These are phyloP conservation scores for Fraxinus paxiana DNA, from an alignment of 305 asterid species.

Conservation along the genomic window DNA sequence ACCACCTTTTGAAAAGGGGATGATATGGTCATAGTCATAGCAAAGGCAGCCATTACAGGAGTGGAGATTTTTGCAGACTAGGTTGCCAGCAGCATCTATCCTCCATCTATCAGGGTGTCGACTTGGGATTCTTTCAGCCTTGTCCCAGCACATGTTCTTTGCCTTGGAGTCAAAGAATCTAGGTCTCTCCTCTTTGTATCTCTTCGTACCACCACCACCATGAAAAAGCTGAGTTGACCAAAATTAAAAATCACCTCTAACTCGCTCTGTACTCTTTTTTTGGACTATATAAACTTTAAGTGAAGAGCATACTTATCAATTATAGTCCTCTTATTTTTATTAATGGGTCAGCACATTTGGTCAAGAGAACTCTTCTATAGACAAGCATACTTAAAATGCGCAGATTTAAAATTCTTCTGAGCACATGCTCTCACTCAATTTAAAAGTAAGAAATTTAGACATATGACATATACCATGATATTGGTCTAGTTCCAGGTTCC, in stretches of 20 bases:
- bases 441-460: not conserved
- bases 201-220: constrained; percentile 17
- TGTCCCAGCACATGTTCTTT: constrained; percentile 61
- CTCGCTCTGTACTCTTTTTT: not conserved
- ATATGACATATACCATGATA: not conserved
- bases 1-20: constrained; percentile 68
- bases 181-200: constrained; percentile 44
- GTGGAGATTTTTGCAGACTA: constrained; percentile 60
- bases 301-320: not conserved
- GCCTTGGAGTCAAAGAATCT: constrained; percentile 54
- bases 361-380: not conserved
- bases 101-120: constrained; percentile 83
- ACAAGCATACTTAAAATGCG: not conserved
- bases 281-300: not conserved
- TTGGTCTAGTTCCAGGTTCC: not conserved
- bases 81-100: constrained; percentile 68
- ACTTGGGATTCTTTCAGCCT: constrained; percentile 53
- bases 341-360: not conserved
- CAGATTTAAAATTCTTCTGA: not conserved
- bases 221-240: constrained; percentile 25
- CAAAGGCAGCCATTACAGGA: constrained; percentile 72
- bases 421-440: not conserved
- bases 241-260: constrained; percentile 24
- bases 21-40: constrained; percentile 59
- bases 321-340: not conserved